Conservation (phyloP, 805 yeast genomes). For the Ogataea glucozyma region DNA sequence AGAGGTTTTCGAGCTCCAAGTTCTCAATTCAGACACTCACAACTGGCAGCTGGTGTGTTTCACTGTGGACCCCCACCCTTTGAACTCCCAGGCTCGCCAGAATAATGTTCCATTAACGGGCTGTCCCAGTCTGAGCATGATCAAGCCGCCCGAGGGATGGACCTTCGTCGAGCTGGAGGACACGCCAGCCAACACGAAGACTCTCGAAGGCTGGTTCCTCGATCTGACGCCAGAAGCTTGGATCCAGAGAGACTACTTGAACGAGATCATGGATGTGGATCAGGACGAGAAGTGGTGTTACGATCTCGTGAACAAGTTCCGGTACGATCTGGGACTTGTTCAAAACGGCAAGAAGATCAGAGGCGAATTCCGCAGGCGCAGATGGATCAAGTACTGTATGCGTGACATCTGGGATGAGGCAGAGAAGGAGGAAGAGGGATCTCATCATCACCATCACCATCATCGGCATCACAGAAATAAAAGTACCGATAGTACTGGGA, state of each 20-base stretch:
- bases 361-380: conserved; percentile 58
- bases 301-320: conserved; percentile 43
- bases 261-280: conserved; percentile 60
- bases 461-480: conserved; percentile 9
- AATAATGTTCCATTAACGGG: conserved; percentile 32
- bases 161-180: conserved; percentile 37
- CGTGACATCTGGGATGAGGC: conserved; percentile 27
- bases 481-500: conserved; percentile 15
- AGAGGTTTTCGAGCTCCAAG: conserved; percentile 70
- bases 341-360: conserved; percentile 29
- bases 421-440: conserved; percentile 9
- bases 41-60: conserved; percentile 69
- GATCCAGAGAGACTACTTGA: conserved; percentile 54
- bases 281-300: conserved; percentile 85
- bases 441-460: conserved; percentile 5
- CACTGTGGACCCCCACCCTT: conserved; percentile 52
- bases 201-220: conserved; percentile 55
- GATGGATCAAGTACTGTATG: conserved; percentile 59
- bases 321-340: conserved; percentile 28
- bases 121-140: conserved; percentile 34
- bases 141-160: conserved; percentile 65
- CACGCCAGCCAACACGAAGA: conserved; percentile 17
- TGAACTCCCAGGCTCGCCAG: conserved; percentile 45
- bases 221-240: conserved; percentile 66
- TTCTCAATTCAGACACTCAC: conserved; percentile 45